Conservation (phyloP, 2,329 filamentous ascomycete species). For the Allantophomopsis cytisporea region DNA sequence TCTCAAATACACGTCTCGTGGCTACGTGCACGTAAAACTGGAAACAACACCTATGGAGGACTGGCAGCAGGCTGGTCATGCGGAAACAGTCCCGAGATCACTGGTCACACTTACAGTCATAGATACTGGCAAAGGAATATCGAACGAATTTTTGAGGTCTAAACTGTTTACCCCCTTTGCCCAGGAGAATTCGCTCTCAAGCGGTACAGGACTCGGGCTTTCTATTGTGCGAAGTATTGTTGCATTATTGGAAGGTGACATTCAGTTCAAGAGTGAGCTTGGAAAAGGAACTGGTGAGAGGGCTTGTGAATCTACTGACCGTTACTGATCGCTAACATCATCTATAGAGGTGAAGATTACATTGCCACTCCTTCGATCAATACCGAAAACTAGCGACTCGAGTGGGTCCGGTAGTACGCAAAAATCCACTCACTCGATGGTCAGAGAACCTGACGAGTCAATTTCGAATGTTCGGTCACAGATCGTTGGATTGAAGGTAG, state of each 20-base stretch:
- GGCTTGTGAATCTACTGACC: too few species aligned
- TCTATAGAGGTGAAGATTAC: constrained; percentile 15
- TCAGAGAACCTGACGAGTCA: constrained; percentile 12
- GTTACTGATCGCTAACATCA: constrained; percentile 4
- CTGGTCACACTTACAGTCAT: constrained; percentile 51
- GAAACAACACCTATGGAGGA: constrained; percentile 13
- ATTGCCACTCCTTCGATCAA: constrained; percentile 15
- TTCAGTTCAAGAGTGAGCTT: constrained; percentile 41
- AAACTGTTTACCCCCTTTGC: constrained; percentile 48
- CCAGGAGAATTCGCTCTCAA: constrained; percentile 48
- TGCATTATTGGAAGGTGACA: constrained; percentile 42
- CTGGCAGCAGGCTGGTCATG: constrained; percentile 5
- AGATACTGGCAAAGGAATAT: constrained; percentile 60
- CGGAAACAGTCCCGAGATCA: constrained; percentile 10
- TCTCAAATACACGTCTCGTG: constrained; percentile 44
- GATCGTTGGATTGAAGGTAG: constrained; percentile 9
- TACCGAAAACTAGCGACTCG: constrained; percentile 10
- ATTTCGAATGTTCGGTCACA: constrained; percentile 9
- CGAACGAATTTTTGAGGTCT: constrained; percentile 45
- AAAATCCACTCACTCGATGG: constrained; percentile 8
- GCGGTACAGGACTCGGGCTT: constrained; percentile 48
- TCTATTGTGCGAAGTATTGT: constrained; percentile 52
- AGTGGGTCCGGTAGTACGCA: constrained; percentile 4
- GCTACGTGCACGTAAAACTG: constrained; percentile 30
- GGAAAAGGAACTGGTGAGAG: constrained; percentile 38